Base-by-base conservation (phyloP, 129 eudicot species). In the Sambucus nigra region DNA sequence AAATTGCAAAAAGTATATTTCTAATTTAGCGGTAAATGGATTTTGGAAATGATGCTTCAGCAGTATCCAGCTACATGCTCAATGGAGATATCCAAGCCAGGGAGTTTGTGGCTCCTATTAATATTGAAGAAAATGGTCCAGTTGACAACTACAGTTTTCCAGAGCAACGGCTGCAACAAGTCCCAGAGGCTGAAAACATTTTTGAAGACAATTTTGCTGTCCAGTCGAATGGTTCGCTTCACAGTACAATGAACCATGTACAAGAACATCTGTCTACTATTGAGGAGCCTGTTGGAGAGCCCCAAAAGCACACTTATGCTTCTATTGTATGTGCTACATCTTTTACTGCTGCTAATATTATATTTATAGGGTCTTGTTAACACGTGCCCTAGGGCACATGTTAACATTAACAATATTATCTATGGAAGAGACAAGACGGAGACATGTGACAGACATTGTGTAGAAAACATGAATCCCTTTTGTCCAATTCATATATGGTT, bases 271-370 rank as follows among this genome's bases (percentile, higher is more conserved):
- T 66, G 26, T 28, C 76, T 45, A 11, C 79, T 28, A 47, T 69
- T 27, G 88, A 81, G 49, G 94, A 89, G 69, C 71, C 80, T 47
- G 72, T 59, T 14, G 83, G 59, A 57, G 98, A 91, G 76, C 81
- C 94, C 32, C 95, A 82, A 63, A 91, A 91, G 66, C 98, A 85
- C 67, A 91, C 98, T 44, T 91, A 91, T 55, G 98, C 98, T 69
- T 91, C 98, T 32, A 86, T 91, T 59, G 98, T 91, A 86, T 29
- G 98, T 35, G 13, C 8, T 31, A 35, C 42, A 35, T 35, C 42
- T 35, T 35, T 35, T 35, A n/a, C n/a, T n/a, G n/a, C n/a, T n/a
- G n/a, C n/a, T n/a, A n/a, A n/a, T n/a, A n/a, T n/a, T n/a, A n/a
- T n/a, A n/a, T n/a, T n/a, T n/a, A n/a, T n/a, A n/a, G n/a, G n/a